Conservation (phyloP, 1,284 basidiomycete species). For the Papiliotrema laurentii region DNA sequence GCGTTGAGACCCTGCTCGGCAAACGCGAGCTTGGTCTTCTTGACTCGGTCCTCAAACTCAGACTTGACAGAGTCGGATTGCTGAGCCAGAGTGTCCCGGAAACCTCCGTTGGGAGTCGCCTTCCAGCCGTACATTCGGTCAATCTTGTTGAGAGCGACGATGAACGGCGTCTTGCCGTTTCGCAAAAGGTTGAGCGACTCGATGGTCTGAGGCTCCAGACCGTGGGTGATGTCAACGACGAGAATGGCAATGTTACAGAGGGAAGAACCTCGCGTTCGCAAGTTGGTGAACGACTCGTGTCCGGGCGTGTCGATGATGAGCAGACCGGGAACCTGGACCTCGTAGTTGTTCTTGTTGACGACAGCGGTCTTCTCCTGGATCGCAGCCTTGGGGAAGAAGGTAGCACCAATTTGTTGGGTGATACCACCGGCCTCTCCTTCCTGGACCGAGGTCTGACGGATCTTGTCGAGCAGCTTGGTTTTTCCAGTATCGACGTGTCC, state of each 20-base stretch:
- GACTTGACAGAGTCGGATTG: slow-evolving; percentile 77
- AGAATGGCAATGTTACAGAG: slow-evolving; percentile 99
- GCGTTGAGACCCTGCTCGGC: slow-evolving; percentile 97
- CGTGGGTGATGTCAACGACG: slow-evolving; percentile 90
- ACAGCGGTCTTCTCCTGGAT: slow-evolving; percentile 90
- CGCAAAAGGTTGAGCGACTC: slow-evolving; percentile 90
- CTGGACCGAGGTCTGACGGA: slow-evolving; percentile 99
- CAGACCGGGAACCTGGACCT: slow-evolving; percentile 96
- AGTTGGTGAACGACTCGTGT: slow-evolving; percentile 98
- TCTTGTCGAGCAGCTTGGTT: slow-evolving; percentile 98
- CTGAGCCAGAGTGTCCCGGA: slow-evolving; percentile 85
- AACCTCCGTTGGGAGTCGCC: slow-evolving; percentile 82
- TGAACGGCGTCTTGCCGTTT: slow-evolving; percentile 97
- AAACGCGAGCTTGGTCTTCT: slow-evolving; percentile 85
- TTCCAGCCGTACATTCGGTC: slow-evolving; percentile 98
- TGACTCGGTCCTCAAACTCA: slow-evolving; percentile 86
- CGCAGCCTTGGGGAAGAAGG: slow-evolving; percentile 97
- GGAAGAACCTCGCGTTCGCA: slow-evolving; percentile 92
- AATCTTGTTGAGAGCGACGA: slow-evolving; percentile 99
- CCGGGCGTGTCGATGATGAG: slow-evolving; percentile 98
- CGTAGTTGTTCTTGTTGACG: slow-evolving; percentile 76
- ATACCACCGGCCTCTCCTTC: slow-evolving; percentile 99
- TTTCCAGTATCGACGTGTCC: slow-evolving; percentile 99
- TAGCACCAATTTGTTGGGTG: slow-evolving; percentile 99
- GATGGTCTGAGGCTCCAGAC: slow-evolving; percentile 93